Evolutionary conservation across 176 grass and related monocot genomes (phyloP).

Genomic region (Aegilops longissima): DNA sequence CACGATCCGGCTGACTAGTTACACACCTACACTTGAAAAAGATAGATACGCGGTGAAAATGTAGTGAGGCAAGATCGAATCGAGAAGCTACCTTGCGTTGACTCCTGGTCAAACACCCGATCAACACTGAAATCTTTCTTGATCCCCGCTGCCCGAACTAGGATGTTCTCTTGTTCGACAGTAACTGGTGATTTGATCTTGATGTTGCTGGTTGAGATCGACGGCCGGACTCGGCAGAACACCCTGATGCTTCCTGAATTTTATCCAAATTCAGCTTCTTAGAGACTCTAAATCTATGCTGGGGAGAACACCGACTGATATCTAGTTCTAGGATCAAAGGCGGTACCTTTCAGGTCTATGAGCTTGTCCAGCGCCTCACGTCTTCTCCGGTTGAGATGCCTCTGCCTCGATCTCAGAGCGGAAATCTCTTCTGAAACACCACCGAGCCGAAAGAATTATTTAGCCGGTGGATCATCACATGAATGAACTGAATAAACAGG

Average conservation of each 20-base stretch:
- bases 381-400: slow-evolving; percentile 54
- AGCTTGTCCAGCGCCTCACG: slow-evolving; percentile 66
- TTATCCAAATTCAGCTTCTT: slow-evolving; percentile 20
- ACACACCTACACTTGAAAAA: background rate
- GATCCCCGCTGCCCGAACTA: slow-evolving; percentile 52
- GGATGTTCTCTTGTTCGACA: slow-evolving; percentile 56
- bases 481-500: background rate
- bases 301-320: background rate
- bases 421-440: slow-evolving; percentile 65
- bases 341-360: slow-evolving; percentile 84
- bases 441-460: slow-evolving; percentile 5
- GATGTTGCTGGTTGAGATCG: slow-evolving; percentile 29
- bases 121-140: slow-evolving; percentile 79
- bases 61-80: background rate
- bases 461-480: background rate
- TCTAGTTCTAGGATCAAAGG: slow-evolving; percentile 9
- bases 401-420: slow-evolving; percentile 45
- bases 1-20: background rate
- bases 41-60: background rate
- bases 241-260: slow-evolving; percentile 92
- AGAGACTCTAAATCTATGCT: background rate
- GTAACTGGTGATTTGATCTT: slow-evolving; percentile 40
- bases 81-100: slow-evolving; percentile 71
- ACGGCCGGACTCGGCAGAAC: slow-evolving; percentile 71
- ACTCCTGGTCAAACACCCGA: slow-evolving; percentile 62